Base-by-base conservation (phyloP, 805 yeast species). In the Candida dendrica region DNA sequence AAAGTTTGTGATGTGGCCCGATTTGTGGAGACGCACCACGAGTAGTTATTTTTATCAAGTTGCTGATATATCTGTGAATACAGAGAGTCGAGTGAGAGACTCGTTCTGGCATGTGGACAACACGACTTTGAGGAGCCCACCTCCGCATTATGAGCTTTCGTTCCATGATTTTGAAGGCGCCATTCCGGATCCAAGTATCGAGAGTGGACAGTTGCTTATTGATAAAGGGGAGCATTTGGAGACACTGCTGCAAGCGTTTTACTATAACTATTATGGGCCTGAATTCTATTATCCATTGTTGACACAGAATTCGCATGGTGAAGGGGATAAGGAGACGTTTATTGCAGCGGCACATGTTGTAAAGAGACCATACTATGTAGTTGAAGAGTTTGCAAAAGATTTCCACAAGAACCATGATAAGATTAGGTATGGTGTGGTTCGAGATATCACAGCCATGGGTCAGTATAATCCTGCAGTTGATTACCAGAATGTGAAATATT, bases 261-360 rank as follows among this genome's bases (percentile, higher is more conserved):
- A 77, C 59, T 79, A 79, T 55, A 79, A 79, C 49, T 61, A 77
- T 6, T 61, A 59, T 54, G 85, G 85, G 0, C 84, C 84, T 0
- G 56, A 69, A 10, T 75, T 65, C 56, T 79, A 72, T 53, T 79
- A 79, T 51, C 84, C 83, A 13, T 59, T 79, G 39, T 64, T 79
- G 49, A 71, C 82, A 0, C 84, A 79, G 53, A 82, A 82, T 4
- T 67, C 76, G 19, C 80, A 81, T 1, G 84, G 84, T 7, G 79
- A 78, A 58, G 83, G 84, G 33, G 84, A 79, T 51, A 79, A 79
- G 48, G 84, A 79, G 50, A 77, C 85, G 0, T 78, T 77, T 48
- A 71, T 74, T 32, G 72, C 78, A 3, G 83, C 83, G 0, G 78
- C 83, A 2, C 67, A 70, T 38, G 80, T 63, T 0, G 51, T 73